phyloP scores from a whole-genome alignment of 2,329 filamentous ascomycete genomes.

The Epichloe scottii region DNA sequence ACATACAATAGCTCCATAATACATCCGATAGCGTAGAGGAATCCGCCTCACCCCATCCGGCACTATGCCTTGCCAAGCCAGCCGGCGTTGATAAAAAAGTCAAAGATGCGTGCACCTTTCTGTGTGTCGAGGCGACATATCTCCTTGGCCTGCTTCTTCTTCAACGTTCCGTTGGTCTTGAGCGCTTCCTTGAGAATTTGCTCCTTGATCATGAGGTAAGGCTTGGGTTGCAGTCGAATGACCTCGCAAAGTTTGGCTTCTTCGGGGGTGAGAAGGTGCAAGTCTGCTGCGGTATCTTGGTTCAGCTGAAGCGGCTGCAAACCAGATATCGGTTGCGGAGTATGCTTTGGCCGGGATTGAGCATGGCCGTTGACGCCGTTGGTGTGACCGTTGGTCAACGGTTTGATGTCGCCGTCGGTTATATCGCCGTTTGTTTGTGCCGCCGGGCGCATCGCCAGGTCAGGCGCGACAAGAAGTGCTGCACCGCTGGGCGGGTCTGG shows the following conservation, averaged over 20 bases:
- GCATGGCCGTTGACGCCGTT: conserved; percentile 24
- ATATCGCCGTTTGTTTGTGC: conserved; percentile 20
- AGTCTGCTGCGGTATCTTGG: conserved; percentile 65
- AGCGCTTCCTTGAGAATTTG: conserved; percentile 81
- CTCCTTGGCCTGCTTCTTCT: conserved; percentile 87
- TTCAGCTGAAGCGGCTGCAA: conserved; percentile 54
- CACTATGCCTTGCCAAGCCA: conserved; percentile 74
- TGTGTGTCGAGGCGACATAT: conserved; percentile 73
- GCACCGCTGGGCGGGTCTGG: conserved; percentile 64
- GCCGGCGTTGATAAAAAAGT: conserved; percentile 86
- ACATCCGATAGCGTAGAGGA: too few species aligned
- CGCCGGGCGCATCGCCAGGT: conserved; percentile 52
- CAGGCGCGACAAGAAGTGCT: conserved; percentile 63
- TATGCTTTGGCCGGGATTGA: conserved; percentile 35
- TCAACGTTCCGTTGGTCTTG: conserved; percentile 74
- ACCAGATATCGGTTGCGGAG: conserved; percentile 44
- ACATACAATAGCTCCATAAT: neutral
- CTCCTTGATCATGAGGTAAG: conserved; percentile 91
- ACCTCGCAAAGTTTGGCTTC: conserved; percentile 79
- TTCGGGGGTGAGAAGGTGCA: conserved; percentile 77
- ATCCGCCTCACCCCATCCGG: neutral
- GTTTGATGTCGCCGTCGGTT: conserved; percentile 32
- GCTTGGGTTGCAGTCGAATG: conserved; percentile 79
- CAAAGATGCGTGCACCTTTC: conserved; percentile 78
- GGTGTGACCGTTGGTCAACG: too few species aligned